Evolutionary conservation across 2,329 filamentous ascomycete species (phyloP).

Genomic region (Dactylellina parvicollis): DNA sequence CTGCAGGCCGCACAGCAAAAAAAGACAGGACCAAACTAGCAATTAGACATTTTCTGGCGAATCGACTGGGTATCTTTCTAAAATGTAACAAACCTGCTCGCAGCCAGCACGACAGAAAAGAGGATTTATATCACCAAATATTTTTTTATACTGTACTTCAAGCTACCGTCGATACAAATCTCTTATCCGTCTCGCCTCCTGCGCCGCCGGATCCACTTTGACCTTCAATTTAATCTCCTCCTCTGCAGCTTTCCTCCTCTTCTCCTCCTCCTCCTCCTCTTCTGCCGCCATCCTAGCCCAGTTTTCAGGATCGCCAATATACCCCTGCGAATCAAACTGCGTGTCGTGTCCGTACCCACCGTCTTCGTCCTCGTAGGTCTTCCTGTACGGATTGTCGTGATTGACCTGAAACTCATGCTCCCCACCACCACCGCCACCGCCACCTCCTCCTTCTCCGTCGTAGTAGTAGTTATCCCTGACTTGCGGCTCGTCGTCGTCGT

Average conservation of each 20-base stretch:
- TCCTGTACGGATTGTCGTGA: conserved; percentile 12
- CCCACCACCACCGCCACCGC: neutral
- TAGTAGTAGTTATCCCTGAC: conserved; percentile 6
- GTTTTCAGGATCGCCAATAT: neutral
- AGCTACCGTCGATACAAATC: conserved; percentile 24
- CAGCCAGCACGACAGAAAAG: neutral
- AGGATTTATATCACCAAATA: neutral
- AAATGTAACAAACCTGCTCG: neutral
- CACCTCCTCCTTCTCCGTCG: neutral
- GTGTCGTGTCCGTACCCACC: conserved; percentile 4
- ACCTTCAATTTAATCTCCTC: neutral
- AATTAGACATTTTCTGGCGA: too few species aligned
- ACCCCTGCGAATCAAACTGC: neutral
- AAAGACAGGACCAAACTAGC: too few species aligned
- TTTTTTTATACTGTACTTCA: neutral
- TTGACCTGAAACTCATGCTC: conserved; percentile 8
- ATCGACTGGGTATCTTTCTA: too few species aligned
- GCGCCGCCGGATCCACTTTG: conserved; percentile 3
- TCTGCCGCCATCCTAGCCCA: neutral
- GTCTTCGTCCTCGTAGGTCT: neutral
- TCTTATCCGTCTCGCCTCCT: conserved; percentile 7
- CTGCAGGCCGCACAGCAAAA: too few species aligned
- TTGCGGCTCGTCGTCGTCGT: neutral
- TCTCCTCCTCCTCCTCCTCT: too few species aligned
- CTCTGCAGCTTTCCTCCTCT: neutral